phyloP scores from a whole-genome alignment of 306 rosid species.

The cucumber (Cucumis sativus) region DNA sequence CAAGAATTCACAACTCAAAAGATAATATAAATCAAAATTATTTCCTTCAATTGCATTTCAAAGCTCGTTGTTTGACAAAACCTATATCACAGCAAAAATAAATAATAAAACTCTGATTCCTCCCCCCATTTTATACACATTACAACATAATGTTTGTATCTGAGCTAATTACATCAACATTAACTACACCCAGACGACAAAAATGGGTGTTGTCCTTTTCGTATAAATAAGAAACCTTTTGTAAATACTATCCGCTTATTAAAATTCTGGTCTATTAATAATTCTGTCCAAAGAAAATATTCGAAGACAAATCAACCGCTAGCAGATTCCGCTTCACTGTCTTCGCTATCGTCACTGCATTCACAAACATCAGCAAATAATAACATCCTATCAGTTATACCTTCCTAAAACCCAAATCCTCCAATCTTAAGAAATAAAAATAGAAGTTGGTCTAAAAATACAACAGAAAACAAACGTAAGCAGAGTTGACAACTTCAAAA shows the following conservation, averaged over 20 bases:
- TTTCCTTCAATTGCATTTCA: background rate
- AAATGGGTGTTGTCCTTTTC: conserved; percentile 22
- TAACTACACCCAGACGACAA: conserved; percentile 20
- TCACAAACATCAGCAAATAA: background rate
- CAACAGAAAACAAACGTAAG: background rate
- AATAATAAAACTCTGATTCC: background rate
- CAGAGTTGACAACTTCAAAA: background rate
- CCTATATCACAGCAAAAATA: background rate
- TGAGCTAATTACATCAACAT: background rate
- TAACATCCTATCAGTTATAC: background rate
- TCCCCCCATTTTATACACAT: conserved; percentile 3
- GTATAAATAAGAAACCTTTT: background rate
- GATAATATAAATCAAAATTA: background rate
- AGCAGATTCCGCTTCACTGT: conserved; percentile 49
- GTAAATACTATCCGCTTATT: background rate
- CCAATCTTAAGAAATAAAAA: background rate
- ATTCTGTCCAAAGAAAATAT: background rate
- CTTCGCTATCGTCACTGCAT: conserved; percentile 79
- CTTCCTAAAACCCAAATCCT: background rate
- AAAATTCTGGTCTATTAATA: background rate
- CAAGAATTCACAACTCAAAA: no score
- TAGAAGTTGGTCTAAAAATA: background rate
- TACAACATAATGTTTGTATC: background rate
- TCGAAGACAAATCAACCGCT: conserved; percentile 20
- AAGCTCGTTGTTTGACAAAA: background rate